Percentiles rank a stretch among this genome's conserved stretches.
These are phyloP conservation scores for Coniochaeta sp. DNA, from an alignment of 2,329 filamentous ascomycete species.

Conservation along the genomic window DNA sequence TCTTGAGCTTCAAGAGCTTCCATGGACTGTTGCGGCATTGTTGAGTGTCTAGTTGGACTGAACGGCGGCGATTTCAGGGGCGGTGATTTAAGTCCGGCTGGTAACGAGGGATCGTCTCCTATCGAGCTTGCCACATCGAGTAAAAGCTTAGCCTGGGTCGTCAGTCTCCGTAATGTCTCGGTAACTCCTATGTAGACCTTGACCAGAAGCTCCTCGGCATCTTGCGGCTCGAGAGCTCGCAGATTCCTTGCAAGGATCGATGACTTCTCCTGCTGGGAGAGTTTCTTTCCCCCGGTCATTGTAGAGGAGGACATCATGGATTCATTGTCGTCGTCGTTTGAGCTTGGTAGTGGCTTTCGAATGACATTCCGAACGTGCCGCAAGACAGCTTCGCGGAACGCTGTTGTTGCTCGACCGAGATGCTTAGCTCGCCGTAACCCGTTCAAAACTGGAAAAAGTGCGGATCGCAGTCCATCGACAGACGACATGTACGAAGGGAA, in stretches of 20 bases:
- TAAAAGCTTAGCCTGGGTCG: constrained; percentile 89
- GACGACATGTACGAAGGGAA: constrained; percentile 74
- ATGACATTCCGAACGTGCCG: constrained; percentile 84
- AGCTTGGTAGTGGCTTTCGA: constrained; percentile 77
- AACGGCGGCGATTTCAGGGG: constrained; percentile 42
- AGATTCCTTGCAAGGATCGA: constrained; percentile 82
- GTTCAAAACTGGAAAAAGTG: constrained; percentile 62
- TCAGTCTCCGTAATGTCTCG: constrained; percentile 76
- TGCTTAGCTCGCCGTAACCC: constrained; percentile 79
- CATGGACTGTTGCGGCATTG: constrained; percentile 21
- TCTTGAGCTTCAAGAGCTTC: constrained; percentile 52
- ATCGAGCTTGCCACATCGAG: constrained; percentile 83
- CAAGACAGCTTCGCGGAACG: constrained; percentile 76
- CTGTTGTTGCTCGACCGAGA: constrained; percentile 71
- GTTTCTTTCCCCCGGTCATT: constrained; percentile 55
- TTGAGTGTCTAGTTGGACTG: constrained; percentile 34
- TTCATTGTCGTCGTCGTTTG: constrained; percentile 87
- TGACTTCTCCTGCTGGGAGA: constrained; percentile 82
- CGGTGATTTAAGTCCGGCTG: constrained; percentile 36
- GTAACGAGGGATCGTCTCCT: constrained; percentile 29
- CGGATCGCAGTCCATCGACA: constrained; percentile 60
- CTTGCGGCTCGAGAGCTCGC: constrained; percentile 71
- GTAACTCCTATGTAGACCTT: constrained; percentile 82
- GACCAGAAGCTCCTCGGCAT: constrained; percentile 75
- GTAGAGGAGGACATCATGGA: constrained; percentile 85